These are phyloP conservation scores for Pelargonium citronellum DNA, from an alignment of 441 rosid genomes.

Conservation along the genomic window DNA sequence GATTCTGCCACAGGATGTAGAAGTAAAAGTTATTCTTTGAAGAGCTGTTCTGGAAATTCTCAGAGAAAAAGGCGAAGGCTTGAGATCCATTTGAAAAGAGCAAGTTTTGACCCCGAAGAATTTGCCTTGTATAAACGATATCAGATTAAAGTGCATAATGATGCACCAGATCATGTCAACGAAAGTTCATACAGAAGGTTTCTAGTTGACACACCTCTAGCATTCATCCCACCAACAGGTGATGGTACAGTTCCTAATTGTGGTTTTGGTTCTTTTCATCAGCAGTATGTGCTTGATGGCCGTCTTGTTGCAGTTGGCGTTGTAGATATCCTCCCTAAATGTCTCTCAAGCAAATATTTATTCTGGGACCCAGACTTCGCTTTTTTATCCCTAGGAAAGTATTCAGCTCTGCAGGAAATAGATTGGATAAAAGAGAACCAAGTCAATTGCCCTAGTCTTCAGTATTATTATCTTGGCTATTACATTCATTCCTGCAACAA, in stretches of 20 bases:
- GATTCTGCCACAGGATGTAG: constrained; percentile 35
- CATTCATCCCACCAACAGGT: constrained; percentile 54
- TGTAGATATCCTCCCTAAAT: constrained; percentile 79
- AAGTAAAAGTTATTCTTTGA: constrained; percentile 33
- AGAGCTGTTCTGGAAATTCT: constrained; percentile 30
- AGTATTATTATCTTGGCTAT: constrained; percentile 91
- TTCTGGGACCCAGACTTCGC: constrained; percentile 97
- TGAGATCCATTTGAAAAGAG: constrained; percentile 67
- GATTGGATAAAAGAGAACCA: constrained; percentile 70
- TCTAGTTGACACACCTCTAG: constrained; percentile 81
- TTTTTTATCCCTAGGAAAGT: constrained; percentile 75
- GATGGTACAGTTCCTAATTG: constrained; percentile 62
- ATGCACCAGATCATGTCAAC: constrained; percentile 47
- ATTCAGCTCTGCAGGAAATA: constrained; percentile 87
- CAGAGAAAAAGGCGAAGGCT: constrained; percentile 47
- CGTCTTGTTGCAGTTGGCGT: constrained; percentile 87
- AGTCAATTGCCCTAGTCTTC: constrained; percentile 60
- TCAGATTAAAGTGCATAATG: constrained; percentile 79
- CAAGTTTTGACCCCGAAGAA: constrained; percentile 82
- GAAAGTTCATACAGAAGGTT: constrained; percentile 60
- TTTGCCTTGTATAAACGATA: constrained; percentile 62
- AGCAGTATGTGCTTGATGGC: constrained; percentile 74
- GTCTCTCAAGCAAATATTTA: constrained; percentile 86
- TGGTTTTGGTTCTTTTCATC: constrained; percentile 97
- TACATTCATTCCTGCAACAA: constrained; percentile 90